A percentile compares a stretch with the other conserved stretches of the same genome.
Conservation (phyloP, 2,329 filamentous ascomycete genomes). For the Epichloe coenophiala region DNA sequence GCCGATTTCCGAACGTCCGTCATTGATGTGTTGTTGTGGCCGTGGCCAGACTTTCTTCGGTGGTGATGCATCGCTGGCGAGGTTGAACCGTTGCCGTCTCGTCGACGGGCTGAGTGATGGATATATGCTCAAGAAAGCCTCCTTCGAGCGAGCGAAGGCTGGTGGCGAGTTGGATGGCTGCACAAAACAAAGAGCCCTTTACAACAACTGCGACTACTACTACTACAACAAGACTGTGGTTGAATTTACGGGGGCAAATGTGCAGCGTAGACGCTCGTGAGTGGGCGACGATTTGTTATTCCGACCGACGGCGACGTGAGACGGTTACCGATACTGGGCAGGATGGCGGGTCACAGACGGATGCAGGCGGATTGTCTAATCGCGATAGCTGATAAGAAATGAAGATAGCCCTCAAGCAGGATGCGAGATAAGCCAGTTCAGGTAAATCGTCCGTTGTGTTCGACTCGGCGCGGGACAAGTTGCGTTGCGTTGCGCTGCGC, state of each 20-base stretch:
- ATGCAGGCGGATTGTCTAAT: background rate
- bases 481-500: background rate
- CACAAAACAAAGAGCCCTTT: no score
- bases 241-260: background rate
- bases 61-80: constrained; percentile 37
- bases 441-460: background rate
- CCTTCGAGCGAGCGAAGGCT: background rate
- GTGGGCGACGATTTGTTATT: no score
- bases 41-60: constrained; percentile 43
- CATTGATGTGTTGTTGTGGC: constrained; percentile 36
- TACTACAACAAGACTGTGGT: background rate
- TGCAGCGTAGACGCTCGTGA: no score
- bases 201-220: no score
- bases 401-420: background rate
- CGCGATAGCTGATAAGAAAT: background rate
- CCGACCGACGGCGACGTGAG: background rate
- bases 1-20: constrained; percentile 42
- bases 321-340: background rate
- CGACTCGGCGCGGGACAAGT: background rate
- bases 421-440: constrained; percentile 1
- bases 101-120: constrained; percentile 1
- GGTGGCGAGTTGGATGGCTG: background rate
- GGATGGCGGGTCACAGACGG: background rate
- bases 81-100: constrained; percentile 1
- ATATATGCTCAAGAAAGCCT: constrained; percentile 1